Evolutionary conservation across 805 yeast genomes (phyloP).

Genomic region (Wickerhamomyces queroliae): DNA sequence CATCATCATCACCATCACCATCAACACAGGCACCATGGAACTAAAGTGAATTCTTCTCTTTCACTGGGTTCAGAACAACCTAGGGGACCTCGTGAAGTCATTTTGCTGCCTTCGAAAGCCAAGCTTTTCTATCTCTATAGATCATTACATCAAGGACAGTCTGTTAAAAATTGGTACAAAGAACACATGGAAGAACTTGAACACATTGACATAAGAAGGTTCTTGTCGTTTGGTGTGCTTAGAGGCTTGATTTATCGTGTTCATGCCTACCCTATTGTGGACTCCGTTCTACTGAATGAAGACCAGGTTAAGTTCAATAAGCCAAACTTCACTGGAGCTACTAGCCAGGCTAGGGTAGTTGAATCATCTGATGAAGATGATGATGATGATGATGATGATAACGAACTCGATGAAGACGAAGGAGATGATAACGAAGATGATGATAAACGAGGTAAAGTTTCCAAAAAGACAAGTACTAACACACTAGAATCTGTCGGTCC

Average conservation of each 20-base stretch:
- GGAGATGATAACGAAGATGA: not conserved
- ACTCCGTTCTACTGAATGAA: conserved; percentile 13
- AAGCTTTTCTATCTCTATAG: conserved; percentile 68
- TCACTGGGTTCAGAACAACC: conserved; percentile 7
- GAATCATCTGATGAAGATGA: not conserved
- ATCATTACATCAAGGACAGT: conserved; percentile 70
- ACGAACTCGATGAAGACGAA: not conserved
- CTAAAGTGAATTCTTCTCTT: conserved; percentile 5
- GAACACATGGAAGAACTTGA: conserved; percentile 52
- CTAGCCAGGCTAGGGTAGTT: not conserved
- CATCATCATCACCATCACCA: too few relatives aligned
- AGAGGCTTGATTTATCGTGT: conserved; percentile 80
- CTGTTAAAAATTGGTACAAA: conserved; percentile 76
- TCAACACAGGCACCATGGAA: too few relatives aligned
- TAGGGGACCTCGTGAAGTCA: conserved; percentile 7
- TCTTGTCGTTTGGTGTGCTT: conserved; percentile 80
- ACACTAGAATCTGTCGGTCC: too few relatives aligned
- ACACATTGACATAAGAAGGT: conserved; percentile 76
- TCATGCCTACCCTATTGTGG: conserved; percentile 55
- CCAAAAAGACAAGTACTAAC: too few relatives aligned
- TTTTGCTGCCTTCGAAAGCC: conserved; percentile 53
- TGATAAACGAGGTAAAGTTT: too few relatives aligned
- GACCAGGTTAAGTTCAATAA: not conserved
- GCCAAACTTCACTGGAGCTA: too few relatives aligned
- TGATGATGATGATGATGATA: not conserved